Conservation (phyloP, 257 asterid species). For the Solanum infundibuliforme region DNA sequence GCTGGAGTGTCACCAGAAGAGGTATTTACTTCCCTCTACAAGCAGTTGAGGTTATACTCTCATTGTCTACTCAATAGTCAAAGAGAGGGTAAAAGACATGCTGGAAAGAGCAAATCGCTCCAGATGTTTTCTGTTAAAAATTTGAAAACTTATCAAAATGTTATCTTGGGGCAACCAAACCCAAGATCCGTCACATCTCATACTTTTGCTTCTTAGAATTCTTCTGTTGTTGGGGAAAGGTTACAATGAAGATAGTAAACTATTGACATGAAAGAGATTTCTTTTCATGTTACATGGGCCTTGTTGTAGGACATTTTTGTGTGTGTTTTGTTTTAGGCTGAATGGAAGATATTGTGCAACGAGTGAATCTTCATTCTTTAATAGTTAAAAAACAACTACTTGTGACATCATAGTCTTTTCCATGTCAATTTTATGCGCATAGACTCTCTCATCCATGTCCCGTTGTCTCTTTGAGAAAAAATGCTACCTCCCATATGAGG, state of each 20-base stretch:
- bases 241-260: neutral
- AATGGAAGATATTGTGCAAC: neutral
- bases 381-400: neutral
- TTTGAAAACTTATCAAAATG: neutral
- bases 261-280: neutral
- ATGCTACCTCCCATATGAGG: neutral
- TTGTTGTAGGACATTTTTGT: neutral
- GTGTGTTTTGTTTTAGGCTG: neutral
- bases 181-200: neutral
- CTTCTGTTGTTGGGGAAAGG: neutral
- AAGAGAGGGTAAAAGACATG: neutral
- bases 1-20: conserved; percentile 92
- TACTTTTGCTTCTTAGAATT: neutral
- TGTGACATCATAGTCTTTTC: neutral
- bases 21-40: conserved; percentile 28
- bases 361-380: neutral
- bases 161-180: neutral
- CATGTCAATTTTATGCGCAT: neutral
- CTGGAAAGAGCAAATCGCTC: neutral
- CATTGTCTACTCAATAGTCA: neutral
- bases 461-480: neutral
- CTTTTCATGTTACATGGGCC: neutral
- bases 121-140: neutral
- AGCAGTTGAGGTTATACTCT: neutral
- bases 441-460: neutral